phyloP scores from a whole-genome alignment of 768 basidiomycete species.

The Tephrocybe sp. region DNA sequence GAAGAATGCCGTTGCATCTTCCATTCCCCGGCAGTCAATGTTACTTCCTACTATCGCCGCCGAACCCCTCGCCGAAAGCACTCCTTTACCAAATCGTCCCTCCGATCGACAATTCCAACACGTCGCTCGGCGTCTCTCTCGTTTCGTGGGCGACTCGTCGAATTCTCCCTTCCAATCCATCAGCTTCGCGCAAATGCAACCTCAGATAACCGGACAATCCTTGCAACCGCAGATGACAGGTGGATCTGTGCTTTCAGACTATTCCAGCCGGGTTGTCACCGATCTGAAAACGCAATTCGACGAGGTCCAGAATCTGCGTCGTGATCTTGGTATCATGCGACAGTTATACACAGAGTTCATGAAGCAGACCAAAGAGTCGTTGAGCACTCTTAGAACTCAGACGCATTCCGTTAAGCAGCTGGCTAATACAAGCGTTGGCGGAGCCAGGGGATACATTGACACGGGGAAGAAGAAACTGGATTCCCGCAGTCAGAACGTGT shows the following conservation, averaged over 20 bases:
- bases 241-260: constrained; percentile 69
- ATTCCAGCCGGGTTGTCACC: constrained; percentile 67
- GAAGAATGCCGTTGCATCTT: constrained; percentile 54
- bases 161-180: constrained; percentile 25
- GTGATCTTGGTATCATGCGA: constrained; percentile 90
- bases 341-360: constrained; percentile 95
- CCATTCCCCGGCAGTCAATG: constrained; percentile 49
- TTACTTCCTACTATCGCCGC: constrained; percentile 45
- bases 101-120: constrained; percentile 72
- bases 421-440: constrained; percentile 77
- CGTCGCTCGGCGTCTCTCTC: constrained; percentile 72
- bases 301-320: constrained; percentile 89
- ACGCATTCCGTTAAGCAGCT: constrained; percentile 87
- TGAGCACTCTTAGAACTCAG: constrained; percentile 75
- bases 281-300: constrained; percentile 93
- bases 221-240: constrained; percentile 74
- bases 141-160: constrained; percentile 52
- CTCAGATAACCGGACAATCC: constrained; percentile 67
- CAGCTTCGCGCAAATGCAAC: constrained; percentile 35
- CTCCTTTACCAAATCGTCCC: constrained; percentile 64
- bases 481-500: constrained; percentile 77
- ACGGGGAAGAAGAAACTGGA: constrained; percentile 93
- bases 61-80: constrained; percentile 62
- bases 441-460: constrained; percentile 84
- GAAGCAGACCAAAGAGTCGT: constrained; percentile 84